phyloP scores from a whole-genome alignment of 495 filamentous ascomycete species.

The Filosporella fistucella region DNA sequence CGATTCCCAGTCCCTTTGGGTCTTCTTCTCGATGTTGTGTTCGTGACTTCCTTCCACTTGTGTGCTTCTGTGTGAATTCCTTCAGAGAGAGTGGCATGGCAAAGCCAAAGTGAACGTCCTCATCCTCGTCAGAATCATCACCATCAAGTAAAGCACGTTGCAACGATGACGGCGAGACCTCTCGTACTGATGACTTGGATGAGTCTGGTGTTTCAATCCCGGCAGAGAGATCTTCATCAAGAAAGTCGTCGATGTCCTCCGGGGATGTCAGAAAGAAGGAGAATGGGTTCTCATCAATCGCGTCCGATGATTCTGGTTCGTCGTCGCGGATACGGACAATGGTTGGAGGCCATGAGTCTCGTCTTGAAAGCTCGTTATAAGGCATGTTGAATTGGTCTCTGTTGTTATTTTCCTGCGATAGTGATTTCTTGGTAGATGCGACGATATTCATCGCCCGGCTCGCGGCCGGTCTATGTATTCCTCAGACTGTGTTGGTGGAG shows the following conservation, averaged over 20 bases:
- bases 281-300: slow-evolving; percentile 25
- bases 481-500: too few species aligned
- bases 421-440: not conserved
- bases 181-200: slow-evolving; percentile 12
- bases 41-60: slow-evolving; percentile 11
- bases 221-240: slow-evolving; percentile 21
- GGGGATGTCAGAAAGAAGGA: slow-evolving; percentile 25
- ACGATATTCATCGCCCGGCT: slow-evolving; percentile 12
- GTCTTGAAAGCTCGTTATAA: slow-evolving; percentile 21
- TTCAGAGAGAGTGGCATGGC: slow-evolving; percentile 21
- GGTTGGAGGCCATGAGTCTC: slow-evolving; percentile 26
- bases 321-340: slow-evolving; percentile 16
- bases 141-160: slow-evolving; percentile 9
- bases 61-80: slow-evolving; percentile 14
- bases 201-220: slow-evolving; percentile 24
- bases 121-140: slow-evolving; percentile 13
- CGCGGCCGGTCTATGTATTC: slow-evolving; percentile 22
- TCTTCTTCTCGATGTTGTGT: not conserved
- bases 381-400: slow-evolving; percentile 15
- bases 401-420: not conserved
- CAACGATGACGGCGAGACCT: slow-evolving; percentile 20
- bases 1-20: slow-evolving; percentile 17
- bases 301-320: not conserved
- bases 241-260: slow-evolving; percentile 16
- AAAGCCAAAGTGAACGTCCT: slow-evolving; percentile 12